These are phyloP conservation scores for Vigna hirtella DNA, from an alignment of 306 rosid species.

Conservation along the genomic window DNA sequence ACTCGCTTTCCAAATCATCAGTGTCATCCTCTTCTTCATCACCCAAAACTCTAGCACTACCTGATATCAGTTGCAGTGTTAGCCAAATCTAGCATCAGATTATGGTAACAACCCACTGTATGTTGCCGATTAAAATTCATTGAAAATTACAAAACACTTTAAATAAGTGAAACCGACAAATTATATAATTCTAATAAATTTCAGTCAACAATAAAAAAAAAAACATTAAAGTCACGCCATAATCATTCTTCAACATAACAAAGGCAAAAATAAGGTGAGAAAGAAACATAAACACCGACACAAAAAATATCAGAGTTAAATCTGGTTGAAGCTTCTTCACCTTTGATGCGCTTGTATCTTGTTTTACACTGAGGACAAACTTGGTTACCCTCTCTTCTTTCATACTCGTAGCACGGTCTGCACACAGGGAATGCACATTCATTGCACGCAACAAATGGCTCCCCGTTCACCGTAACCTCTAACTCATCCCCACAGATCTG, in stretches of 20 bases:
- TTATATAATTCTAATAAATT: not conserved
- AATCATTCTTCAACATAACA: not conserved
- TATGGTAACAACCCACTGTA: not conserved
- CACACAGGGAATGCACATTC: constrained; percentile 98
- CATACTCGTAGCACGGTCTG: constrained; percentile 90
- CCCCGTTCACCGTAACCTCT: constrained; percentile 74
- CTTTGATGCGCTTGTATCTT: constrained; percentile 83
- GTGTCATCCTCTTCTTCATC: constrained; percentile 89
- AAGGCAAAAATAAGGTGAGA: not conserved
- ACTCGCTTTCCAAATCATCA: constrained; percentile 89
- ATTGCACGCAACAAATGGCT: constrained; percentile 92
- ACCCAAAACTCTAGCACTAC: constrained; percentile 88
- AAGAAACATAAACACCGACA: not conserved
- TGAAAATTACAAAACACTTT: not conserved
- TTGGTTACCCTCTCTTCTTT: constrained; percentile 93
- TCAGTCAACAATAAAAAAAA: not conserved
- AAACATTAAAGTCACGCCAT: not conserved
- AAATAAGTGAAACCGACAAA: not conserved
- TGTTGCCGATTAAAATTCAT: not conserved
- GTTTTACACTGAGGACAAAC: constrained; percentile 98
- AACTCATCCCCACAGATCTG: constrained; percentile 97
- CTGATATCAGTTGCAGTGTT: constrained; percentile 47
- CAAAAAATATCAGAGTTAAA: not conserved
- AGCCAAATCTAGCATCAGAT: constrained; percentile 33
- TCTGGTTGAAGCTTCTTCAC: constrained; percentile 40